Percentiles rank a stretch among this genome's conserved stretches.
These are phyloP conservation scores for Arachis stenosperma DNA, from an alignment of 306 rosid genomes.

Conservation along the genomic window DNA sequence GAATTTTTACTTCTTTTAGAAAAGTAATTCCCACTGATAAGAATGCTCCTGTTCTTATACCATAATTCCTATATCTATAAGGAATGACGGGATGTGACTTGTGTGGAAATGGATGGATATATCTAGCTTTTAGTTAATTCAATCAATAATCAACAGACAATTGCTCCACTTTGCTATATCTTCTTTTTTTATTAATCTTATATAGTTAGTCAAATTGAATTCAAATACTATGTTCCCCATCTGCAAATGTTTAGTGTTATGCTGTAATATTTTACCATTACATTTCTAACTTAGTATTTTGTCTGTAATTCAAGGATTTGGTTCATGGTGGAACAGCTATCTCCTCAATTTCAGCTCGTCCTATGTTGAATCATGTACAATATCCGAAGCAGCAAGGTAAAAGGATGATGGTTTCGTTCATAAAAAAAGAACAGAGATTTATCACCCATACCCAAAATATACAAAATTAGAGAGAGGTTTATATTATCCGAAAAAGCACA, in stretches of 20 bases:
- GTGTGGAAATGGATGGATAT: conserved; percentile 33
- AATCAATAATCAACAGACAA: conserved; percentile 20
- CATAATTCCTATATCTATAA: not conserved
- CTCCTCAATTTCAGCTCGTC: conserved; percentile 60
- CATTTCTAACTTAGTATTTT: conserved; percentile 33
- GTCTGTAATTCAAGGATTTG: conserved; percentile 64
- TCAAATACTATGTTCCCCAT: not conserved
- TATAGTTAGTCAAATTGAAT: not conserved
- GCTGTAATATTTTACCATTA: conserved; percentile 30
- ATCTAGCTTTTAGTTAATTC: conserved; percentile 23
- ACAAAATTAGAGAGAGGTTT: no score
- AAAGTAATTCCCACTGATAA: conserved; percentile 13
- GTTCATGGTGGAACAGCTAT: conserved; percentile 64
- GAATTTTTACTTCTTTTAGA: not conserved
- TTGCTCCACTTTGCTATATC: conserved; percentile 23
- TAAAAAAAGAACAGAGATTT: not conserved
- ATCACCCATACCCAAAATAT: no score
- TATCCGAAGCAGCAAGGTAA: conserved; percentile 86
- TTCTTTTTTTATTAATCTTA: conserved; percentile 2
- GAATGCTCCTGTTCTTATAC: not conserved
- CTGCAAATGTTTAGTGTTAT: not conserved
- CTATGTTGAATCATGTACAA: conserved; percentile 67
- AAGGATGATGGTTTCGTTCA: conserved; percentile 8
- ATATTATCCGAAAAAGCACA: no score
- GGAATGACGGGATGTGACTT: not conserved